A percentile compares a stretch with the other conserved stretches of the same genome.
phyloP scores from a whole-genome alignment of 345 rosid genomes.

The Firmiana major region DNA sequence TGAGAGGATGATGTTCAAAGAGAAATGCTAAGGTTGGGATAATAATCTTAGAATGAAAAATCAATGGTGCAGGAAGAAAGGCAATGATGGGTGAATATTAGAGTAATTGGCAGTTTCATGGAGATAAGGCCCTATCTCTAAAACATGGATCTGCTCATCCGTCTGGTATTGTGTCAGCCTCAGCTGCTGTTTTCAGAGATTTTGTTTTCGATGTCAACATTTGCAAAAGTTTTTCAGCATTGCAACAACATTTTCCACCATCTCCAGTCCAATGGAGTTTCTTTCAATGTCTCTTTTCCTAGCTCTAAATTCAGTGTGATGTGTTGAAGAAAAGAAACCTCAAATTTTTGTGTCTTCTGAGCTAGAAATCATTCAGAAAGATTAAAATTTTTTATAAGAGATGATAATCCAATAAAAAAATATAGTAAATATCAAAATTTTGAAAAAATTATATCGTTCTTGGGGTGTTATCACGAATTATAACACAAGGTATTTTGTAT shows the following conservation, averaged over 20 bases:
- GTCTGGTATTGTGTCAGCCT: background rate
- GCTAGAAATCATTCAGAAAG: background rate
- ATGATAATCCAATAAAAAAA: too few relatives aligned
- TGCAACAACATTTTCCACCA: background rate
- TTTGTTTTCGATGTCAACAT: background rate
- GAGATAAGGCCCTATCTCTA: constrained; percentile 12
- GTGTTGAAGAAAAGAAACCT: background rate
- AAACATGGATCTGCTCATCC: constrained; percentile 3
- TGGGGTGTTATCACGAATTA: too few relatives aligned
- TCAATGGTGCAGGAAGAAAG: background rate
- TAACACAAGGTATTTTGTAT: too few relatives aligned
- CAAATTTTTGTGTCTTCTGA: background rate
- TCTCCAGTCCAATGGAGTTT: background rate
- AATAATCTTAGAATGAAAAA: background rate
- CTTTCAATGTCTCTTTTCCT: background rate
- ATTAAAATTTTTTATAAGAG: too few relatives aligned
- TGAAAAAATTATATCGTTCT: too few relatives aligned
- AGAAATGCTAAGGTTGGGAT: background rate
- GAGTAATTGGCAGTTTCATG: background rate
- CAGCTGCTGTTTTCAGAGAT: background rate
- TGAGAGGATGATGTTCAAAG: background rate
- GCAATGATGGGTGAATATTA: background rate
- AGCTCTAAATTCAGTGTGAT: background rate
- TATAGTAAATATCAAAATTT: too few relatives aligned
- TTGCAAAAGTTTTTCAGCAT: background rate